These are phyloP conservation scores for Fusarium sp. DNA, from an alignment of 2,329 filamentous ascomycete genomes.

Conservation along the genomic window DNA sequence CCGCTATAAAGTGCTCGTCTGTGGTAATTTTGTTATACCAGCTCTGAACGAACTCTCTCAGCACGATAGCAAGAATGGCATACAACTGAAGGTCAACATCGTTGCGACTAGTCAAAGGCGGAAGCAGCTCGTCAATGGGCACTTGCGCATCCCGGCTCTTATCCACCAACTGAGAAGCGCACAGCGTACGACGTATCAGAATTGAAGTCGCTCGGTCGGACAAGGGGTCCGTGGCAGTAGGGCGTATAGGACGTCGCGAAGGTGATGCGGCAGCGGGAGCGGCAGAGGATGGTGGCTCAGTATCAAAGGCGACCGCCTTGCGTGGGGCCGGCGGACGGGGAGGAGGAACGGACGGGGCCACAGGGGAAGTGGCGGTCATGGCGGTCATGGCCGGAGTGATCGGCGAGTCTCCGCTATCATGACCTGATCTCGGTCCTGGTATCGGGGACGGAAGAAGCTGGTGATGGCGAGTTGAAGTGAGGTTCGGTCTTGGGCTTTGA, in stretches of 20 bases:
- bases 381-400: conserved; percentile 51
- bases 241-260: conserved; percentile 53
- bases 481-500: conserved; percentile 6
- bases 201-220: conserved; percentile 84
- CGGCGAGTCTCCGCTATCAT: conserved; percentile 44
- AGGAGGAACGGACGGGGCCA: conserved; percentile 42
- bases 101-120: conserved; percentile 93
- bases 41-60: conserved; percentile 89
- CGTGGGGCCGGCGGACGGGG: conserved; percentile 42
- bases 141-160: conserved; percentile 62
- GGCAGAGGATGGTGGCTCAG: conserved; percentile 45
- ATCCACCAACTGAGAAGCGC: conserved; percentile 75
- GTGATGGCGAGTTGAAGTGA: conserved; percentile 8
- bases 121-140: conserved; percentile 84
- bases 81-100: conserved; percentile 95
- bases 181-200: conserved; percentile 87
- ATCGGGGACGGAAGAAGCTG: background rate
- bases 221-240: conserved; percentile 63
- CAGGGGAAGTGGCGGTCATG: conserved; percentile 48
- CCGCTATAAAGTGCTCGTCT: conserved; percentile 87
- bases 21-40: conserved; percentile 96
- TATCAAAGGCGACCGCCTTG: conserved; percentile 43
- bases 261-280: conserved; percentile 33
- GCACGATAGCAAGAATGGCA: conserved; percentile 88
- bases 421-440: conserved; percentile 35